These are phyloP conservation scores for Ceratonia siliqua DNA, from an alignment of 306 rosid species.

Conservation along the genomic window DNA sequence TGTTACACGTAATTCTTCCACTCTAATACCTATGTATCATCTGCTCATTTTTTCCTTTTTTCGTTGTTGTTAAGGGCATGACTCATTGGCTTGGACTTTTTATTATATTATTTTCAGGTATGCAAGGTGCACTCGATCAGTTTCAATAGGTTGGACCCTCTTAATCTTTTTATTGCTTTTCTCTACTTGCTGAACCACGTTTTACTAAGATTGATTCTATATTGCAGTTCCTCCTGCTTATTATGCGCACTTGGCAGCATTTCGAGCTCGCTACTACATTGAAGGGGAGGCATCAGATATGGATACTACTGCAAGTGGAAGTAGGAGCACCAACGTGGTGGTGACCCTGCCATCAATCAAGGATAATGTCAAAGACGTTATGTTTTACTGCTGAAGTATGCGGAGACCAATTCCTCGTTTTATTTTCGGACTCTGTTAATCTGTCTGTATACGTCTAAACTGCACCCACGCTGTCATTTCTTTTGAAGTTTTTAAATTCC, in stretches of 20 bases:
- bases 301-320: constrained; percentile 39
- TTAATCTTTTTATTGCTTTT: not conserved
- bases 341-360: constrained; percentile 2
- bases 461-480: too few relatives aligned
- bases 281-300: constrained; percentile 37
- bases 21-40: too few relatives aligned
- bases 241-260: constrained; percentile 51
- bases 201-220: not conserved
- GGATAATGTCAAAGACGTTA: constrained; percentile 34
- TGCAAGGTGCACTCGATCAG: constrained; percentile 51
- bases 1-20: constrained; percentile 44
- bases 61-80: not conserved
- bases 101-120: constrained; percentile 23
- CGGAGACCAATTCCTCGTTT: too few relatives aligned
- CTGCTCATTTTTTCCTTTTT: not conserved
- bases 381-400: constrained; percentile 42
- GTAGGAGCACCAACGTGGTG: not conserved
- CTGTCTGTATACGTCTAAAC: too few relatives aligned
- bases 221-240: constrained; percentile 54
- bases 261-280: constrained; percentile 45
- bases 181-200: not conserved
- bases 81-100: not conserved
- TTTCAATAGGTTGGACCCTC: constrained; percentile 41
- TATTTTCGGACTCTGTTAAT: too few relatives aligned
- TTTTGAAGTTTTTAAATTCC: too few relatives aligned